Percentiles rank a stretch among this genome's conserved stretches.
These are phyloP conservation scores for Termitomyces sp. DNA, from an alignment of 768 basidiomycete species.

Conservation along the genomic window DNA sequence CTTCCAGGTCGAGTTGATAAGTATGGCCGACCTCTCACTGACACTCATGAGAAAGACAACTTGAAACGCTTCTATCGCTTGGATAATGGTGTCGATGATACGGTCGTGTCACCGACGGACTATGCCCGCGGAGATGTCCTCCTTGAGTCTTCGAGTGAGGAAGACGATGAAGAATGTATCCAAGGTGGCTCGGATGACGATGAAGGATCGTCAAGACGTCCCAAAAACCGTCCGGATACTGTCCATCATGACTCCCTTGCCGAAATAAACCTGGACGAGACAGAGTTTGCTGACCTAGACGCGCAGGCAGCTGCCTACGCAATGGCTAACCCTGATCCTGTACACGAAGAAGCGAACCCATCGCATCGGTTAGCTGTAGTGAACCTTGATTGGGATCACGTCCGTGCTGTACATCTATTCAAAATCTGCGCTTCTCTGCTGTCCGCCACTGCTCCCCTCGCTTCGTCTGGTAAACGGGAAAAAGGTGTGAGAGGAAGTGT, in stretches of 20 bases:
- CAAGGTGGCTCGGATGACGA: conserved; percentile 23
- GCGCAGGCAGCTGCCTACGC: conserved; percentile 66
- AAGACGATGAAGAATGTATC: conserved; percentile 29
- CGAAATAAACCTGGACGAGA: conserved; percentile 81
- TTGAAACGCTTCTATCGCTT: conserved; percentile 79
- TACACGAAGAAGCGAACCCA: conserved; percentile 30
- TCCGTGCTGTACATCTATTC: conserved; percentile 85
- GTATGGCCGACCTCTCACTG: conserved; percentile 72
- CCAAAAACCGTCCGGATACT: conserved; percentile 35
- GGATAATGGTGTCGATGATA: conserved; percentile 26
- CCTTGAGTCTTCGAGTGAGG: conserved; percentile 85
- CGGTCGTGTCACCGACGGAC: conserved; percentile 45
- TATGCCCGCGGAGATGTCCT: conserved; percentile 88
- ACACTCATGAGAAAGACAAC: conserved; percentile 68
- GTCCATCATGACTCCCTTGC: conserved; percentile 32
- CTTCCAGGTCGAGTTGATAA: conserved; percentile 73
- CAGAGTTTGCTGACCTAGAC: conserved; percentile 62
- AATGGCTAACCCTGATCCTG: conserved; percentile 41
- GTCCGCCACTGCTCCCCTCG: conserved; percentile 47
- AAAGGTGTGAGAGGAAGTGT: conserved; percentile 24
- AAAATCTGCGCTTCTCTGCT: conserved; percentile 89
- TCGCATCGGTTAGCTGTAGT: conserved; percentile 84
- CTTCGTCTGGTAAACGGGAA: conserved; percentile 18
- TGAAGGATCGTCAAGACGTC: conserved; percentile 40
- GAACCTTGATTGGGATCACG: conserved; percentile 97